Evolutionary conservation across 169 alveolate genomes (phyloP).

Genomic region (Plasmodium ovale): DNA sequence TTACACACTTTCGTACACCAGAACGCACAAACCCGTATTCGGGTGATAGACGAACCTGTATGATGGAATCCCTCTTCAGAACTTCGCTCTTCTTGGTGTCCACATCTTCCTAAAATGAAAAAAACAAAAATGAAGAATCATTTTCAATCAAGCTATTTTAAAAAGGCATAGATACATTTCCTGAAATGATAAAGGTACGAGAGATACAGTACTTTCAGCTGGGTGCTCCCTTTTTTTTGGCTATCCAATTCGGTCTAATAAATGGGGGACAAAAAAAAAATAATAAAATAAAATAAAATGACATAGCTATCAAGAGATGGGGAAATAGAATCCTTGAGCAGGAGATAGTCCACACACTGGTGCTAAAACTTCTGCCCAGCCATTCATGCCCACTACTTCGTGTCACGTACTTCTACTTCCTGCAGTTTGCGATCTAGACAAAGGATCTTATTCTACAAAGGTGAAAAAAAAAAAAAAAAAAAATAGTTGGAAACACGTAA

Average conservation of each 20-base stretch:
- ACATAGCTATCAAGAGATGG: too few species aligned
- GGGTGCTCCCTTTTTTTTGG: conserved; percentile 8
- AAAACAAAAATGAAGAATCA: background rate
- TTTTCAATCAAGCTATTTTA: background rate
- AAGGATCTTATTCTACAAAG: conserved; percentile 16
- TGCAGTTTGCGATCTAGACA: conserved; percentile 24
- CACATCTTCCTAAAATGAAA: conserved; percentile 22
- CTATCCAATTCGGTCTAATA: conserved; percentile 15
- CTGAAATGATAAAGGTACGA: background rate
- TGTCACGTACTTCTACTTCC: conserved; percentile 25
- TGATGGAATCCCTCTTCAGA: conserved; percentile 48
- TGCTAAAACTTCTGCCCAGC: too few species aligned
- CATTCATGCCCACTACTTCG: background rate
- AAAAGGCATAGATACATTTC: background rate
- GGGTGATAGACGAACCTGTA: conserved; percentile 14
- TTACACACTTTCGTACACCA: background rate
- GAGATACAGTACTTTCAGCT: conserved; percentile 14
- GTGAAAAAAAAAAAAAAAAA: background rate
- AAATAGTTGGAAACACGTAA: too few species aligned
- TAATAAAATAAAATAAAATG: background rate
- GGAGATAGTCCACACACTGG: too few species aligned
- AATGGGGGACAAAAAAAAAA: background rate
- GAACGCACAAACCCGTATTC: background rate
- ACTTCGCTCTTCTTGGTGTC: conserved; percentile 24
- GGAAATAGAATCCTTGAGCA: too few species aligned